phyloP scores from a whole-genome alignment of 2,329 filamentous ascomycete genomes.

The Teratosphaeria nubilosa region DNA sequence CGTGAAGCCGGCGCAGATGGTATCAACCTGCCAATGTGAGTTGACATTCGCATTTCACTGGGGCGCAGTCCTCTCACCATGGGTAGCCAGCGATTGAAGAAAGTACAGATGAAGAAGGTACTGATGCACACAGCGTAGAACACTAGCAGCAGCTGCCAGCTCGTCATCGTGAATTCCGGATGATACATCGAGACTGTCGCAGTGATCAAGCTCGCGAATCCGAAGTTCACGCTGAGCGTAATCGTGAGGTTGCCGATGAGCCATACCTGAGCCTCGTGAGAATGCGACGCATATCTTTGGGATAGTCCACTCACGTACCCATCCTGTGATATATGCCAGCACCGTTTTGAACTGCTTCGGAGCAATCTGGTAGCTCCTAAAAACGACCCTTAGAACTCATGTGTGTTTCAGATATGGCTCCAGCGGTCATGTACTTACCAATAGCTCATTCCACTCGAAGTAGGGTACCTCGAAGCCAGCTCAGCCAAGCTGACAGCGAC shows the following conservation, averaged over 20 bases:
- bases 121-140: conserved; percentile 59
- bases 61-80: conserved; percentile 14
- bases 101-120: conserved; percentile 54
- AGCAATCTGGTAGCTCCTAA: conserved; percentile 52
- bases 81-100: conserved; percentile 59
- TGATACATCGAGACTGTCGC: conserved; percentile 44
- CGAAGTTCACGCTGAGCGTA: conserved; percentile 66
- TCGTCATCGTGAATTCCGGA: conserved; percentile 41
- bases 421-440: conserved; percentile 34
- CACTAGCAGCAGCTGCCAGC: conserved; percentile 61
- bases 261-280: not conserved
- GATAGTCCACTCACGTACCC: conserved; percentile 44
- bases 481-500: conserved; percentile 61
- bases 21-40: conserved; percentile 37
- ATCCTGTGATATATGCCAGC: conserved; percentile 57
- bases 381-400: no score
- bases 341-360: conserved; percentile 31
- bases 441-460: conserved; percentile 68
- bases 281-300: not conserved
- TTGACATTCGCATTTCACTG: not conserved
- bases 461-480: conserved; percentile 65
- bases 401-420: no score
- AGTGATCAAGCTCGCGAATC: conserved; percentile 43
- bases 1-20: conserved; percentile 47
- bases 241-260: conserved; percentile 19